Conservation (phyloP, 805 yeast genomes). For the Lipomyces yamanashiensis region DNA sequence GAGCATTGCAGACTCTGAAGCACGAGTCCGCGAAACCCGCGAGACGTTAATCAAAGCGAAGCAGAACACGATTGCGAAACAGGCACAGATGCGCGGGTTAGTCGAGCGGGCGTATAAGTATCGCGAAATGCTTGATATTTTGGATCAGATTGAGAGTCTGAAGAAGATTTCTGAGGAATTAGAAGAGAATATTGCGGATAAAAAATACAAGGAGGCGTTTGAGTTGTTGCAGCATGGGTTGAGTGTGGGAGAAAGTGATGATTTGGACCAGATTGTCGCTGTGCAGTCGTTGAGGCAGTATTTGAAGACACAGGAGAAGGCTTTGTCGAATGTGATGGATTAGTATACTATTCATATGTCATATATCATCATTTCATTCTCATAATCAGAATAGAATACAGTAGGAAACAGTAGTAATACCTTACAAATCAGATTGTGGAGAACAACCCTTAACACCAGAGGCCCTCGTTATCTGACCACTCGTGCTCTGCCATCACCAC, state of each 20-base stretch:
- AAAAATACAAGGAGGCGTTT: conserved; percentile 69
- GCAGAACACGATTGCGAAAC: conserved; percentile 56
- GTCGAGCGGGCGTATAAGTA: conserved; percentile 66
- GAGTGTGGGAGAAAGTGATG: conserved; percentile 42
- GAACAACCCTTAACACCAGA: too few relatives aligned
- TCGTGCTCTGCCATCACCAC: too few relatives aligned
- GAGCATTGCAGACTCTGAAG: conserved; percentile 68
- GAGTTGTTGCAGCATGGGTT: conserved; percentile 55
- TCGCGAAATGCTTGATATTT: conserved; percentile 68
- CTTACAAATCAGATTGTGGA: too few relatives aligned
- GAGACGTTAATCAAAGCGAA: conserved; percentile 56
- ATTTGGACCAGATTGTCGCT: conserved; percentile 43
- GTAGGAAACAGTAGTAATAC: too few relatives aligned
- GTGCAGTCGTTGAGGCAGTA: conserved; percentile 42
- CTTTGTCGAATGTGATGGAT: conserved; percentile 22
- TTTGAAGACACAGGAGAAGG: conserved; percentile 27
- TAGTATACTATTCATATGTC: not conserved
- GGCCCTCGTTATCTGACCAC: too few relatives aligned
- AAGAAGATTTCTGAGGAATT: conserved; percentile 62
- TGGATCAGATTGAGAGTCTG: conserved; percentile 68
- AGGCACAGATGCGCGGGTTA: conserved; percentile 64
- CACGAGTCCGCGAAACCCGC: conserved; percentile 55
- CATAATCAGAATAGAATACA: too few relatives aligned
- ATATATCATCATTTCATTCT: too few relatives aligned
- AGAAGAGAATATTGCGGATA: conserved; percentile 71